Percentiles rank a stretch among this genome's conserved stretches.
These are phyloP conservation scores for Phanerochaete sordida DNA, from an alignment of 768 basidiomycete genomes.

Conservation along the genomic window DNA sequence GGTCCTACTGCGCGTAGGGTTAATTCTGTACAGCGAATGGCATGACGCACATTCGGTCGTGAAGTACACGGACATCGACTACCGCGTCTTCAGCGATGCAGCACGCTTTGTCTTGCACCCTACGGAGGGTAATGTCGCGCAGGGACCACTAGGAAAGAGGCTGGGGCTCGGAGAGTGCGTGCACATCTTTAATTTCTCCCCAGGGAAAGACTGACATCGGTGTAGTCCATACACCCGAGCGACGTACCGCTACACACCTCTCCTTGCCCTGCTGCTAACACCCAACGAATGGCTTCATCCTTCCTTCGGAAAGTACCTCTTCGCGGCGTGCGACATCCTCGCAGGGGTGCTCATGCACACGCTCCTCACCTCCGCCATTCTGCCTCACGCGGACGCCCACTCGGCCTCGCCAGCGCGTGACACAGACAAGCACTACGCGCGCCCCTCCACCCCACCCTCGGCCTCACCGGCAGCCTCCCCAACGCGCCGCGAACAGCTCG, in stretches of 20 bases:
- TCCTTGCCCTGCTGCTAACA: constrained; percentile 77
- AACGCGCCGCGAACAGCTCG: constrained; percentile 20
- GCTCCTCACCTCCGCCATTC: constrained; percentile 39
- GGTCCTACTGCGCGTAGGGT: constrained; percentile 54
- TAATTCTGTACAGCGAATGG: constrained; percentile 88
- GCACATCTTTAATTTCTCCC: background rate
- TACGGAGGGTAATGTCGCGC: constrained; percentile 45
- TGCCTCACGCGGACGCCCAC: no score
- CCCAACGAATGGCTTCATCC: constrained; percentile 82
- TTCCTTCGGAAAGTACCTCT: constrained; percentile 88
- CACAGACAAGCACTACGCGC: no score
- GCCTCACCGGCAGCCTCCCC: background rate
- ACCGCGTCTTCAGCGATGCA: constrained; percentile 93
- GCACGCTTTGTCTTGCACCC: constrained; percentile 56
- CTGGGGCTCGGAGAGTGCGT: constrained; percentile 75
- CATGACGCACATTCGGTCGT: constrained; percentile 80
- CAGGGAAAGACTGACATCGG: constrained; percentile 8
- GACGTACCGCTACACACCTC: constrained; percentile 96
- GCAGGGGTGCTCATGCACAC: constrained; percentile 72
- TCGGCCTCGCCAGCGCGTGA: background rate
- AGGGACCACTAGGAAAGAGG: constrained; percentile 50
- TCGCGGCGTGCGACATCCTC: constrained; percentile 78
- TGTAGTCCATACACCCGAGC: constrained; percentile 83
- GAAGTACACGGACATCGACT: constrained; percentile 99
- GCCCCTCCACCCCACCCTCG: no score